These are phyloP conservation scores for Hypoxylon sp. DNA, from an alignment of 2,329 filamentous ascomycete genomes.

Conservation along the genomic window DNA sequence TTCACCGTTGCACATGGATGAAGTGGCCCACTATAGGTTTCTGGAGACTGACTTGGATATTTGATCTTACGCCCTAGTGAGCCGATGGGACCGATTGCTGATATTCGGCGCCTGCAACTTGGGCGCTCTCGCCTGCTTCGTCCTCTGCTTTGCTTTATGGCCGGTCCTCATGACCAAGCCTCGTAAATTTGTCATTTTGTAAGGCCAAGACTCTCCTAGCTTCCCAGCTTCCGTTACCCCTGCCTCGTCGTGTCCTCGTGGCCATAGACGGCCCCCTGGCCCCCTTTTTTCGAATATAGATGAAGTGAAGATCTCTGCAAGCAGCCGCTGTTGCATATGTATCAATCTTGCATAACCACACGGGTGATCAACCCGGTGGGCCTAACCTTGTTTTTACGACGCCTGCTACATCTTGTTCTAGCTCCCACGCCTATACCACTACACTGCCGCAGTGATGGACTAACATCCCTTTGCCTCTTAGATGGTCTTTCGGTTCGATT, in stretches of 20 bases:
- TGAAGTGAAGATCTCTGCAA: slow-evolving; percentile 45
- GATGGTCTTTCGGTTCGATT: slow-evolving; percentile 93
- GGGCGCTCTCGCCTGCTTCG: slow-evolving; percentile 89
- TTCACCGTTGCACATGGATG: slow-evolving; percentile 56
- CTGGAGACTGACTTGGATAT: slow-evolving; percentile 49
- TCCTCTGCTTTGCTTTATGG: slow-evolving; percentile 91
- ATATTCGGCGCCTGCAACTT: slow-evolving; percentile 93
- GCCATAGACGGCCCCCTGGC: slow-evolving; percentile 19
- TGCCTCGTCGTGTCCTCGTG: slow-evolving; percentile 34
- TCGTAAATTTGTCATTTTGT: slow-evolving; percentile 97
- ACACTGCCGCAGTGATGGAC: slow-evolving; percentile 26
- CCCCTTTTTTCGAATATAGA: slow-evolving; percentile 26
- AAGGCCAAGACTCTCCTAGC: slow-evolving; percentile 60
- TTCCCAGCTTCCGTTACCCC: slow-evolving; percentile 33
- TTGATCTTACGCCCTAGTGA: slow-evolving; percentile 71
- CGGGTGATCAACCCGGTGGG: slow-evolving; percentile 44
- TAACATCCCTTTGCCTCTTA: slow-evolving; percentile 57
- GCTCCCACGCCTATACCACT: slow-evolving; percentile 19
- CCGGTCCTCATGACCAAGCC: slow-evolving; percentile 83
- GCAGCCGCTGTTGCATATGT: slow-evolving; percentile 49
- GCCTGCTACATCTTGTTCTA: slow-evolving; percentile 16
- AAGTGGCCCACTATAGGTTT: slow-evolving; percentile 39
- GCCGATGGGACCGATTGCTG: slow-evolving; percentile 94
- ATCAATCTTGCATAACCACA: slow-evolving; percentile 44
- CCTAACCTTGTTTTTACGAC: slow-evolving; percentile 43